A percentile compares a stretch with the other conserved stretches of the same genome.
These are phyloP conservation scores for Jackrogersella multiformis DNA, from an alignment of 495 filamentous ascomycete genomes.

Conservation along the genomic window DNA sequence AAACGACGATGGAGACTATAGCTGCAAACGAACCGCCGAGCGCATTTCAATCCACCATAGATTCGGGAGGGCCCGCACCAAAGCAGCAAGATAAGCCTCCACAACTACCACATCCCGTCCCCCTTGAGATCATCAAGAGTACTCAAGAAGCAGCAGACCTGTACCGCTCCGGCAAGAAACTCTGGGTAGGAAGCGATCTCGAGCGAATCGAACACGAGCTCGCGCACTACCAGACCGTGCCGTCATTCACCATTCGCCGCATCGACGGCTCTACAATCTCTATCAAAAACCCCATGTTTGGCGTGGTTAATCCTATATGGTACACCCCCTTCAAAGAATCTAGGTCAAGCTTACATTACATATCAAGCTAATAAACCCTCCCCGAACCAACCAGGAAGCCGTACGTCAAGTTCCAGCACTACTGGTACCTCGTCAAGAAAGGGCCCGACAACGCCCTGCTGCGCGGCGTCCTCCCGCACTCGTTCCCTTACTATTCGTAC, in stretches of 20 bases:
- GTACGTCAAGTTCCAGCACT: slow-evolving; percentile 8
- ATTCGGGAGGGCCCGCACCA: neutral
- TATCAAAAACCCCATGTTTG: slow-evolving; percentile 13
- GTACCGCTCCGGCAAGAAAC: slow-evolving; percentile 16
- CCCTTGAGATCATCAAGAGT: neutral
- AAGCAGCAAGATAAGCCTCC: neutral
- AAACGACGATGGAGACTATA: neutral
- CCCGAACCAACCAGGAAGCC: neutral
- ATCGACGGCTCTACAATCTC: slow-evolving; percentile 2
- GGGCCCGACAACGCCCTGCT: neutral
- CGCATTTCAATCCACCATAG: neutral
- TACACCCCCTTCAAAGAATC: neutral
- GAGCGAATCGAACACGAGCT: slow-evolving; percentile 15
- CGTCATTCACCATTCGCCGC: slow-evolving; percentile 22
- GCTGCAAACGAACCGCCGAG: neutral
- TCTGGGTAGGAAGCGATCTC: slow-evolving; percentile 13
- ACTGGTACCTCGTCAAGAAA: slow-evolving; percentile 7
- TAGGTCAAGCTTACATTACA: neutral
- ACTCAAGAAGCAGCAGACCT: slow-evolving; percentile 12
- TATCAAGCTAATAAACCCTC: neutral
- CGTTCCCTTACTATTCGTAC: slow-evolving; percentile 15
- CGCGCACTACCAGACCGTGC: neutral
- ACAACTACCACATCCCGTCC: neutral
- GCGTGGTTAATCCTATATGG: neutral
- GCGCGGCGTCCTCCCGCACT: neutral